phyloP scores from a whole-genome alignment of 2,329 filamentous ascomycete species.

The Escovopsis sp. region DNA sequence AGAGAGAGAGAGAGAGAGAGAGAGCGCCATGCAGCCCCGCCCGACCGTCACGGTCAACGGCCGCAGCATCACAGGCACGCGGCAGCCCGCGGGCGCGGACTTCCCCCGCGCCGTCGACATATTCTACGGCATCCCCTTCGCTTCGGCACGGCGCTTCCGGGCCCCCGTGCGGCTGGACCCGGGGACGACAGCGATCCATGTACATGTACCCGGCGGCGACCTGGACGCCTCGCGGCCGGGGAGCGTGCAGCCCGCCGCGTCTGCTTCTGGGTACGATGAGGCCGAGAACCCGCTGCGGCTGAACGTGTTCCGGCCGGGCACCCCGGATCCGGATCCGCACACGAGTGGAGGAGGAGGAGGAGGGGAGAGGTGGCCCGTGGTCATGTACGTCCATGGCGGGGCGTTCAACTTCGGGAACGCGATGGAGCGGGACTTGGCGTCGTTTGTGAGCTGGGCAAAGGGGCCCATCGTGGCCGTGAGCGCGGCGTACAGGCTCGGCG shows the following conservation, averaged over 20 bases:
- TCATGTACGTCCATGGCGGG: slow-evolving; percentile 51
- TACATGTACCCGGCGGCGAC: too few species aligned
- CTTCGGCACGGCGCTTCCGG: slow-evolving; percentile 31
- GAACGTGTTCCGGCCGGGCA: slow-evolving; percentile 32
- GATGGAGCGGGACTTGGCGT: slow-evolving; percentile 42
- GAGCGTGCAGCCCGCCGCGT: slow-evolving; percentile 10
- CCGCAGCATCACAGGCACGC: slow-evolving; percentile 12
- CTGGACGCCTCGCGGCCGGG: slow-evolving; percentile 24
- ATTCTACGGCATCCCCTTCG: slow-evolving; percentile 37
- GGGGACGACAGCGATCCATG: too few species aligned
- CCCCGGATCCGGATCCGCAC: slow-evolving; percentile 2
- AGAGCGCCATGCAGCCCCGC: not conserved
- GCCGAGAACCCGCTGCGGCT: slow-evolving; percentile 39
- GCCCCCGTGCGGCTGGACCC: slow-evolving; percentile 15
- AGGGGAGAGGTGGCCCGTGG: slow-evolving; percentile 23
- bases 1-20: too few species aligned
- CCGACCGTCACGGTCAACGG: slow-evolving; percentile 10
- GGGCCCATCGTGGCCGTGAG: slow-evolving; percentile 40
- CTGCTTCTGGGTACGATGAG: slow-evolving; percentile 13
- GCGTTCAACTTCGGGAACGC: slow-evolving; percentile 42
- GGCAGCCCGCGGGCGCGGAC: slow-evolving; percentile 9
- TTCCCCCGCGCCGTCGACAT: slow-evolving; percentile 29
- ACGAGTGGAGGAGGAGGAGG: slow-evolving; percentile 8
- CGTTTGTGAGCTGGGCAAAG: slow-evolving; percentile 42
- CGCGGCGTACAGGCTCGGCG: slow-evolving; percentile 50